Evolutionary conservation across 192 early-diverging fungal species (phyloP).

Genomic region (Dissophora ornata): DNA sequence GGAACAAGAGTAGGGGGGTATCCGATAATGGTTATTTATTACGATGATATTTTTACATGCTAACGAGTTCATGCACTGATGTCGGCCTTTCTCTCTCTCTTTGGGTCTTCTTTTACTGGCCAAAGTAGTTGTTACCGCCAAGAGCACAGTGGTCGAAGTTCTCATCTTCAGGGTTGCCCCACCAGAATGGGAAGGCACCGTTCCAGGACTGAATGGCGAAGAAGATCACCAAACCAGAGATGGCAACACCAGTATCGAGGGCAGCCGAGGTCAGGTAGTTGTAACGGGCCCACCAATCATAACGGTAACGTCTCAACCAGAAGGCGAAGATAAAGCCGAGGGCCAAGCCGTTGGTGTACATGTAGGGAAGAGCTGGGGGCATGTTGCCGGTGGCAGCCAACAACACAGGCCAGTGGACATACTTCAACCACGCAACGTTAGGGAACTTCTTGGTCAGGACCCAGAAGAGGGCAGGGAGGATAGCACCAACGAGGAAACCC

Average conservation of each 20-base stretch:
- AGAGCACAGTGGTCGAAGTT: too few species aligned
- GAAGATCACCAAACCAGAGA: conserved; percentile 59
- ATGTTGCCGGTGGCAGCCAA: conserved; percentile 60
- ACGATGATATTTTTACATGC: too few species aligned
- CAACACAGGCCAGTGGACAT: conserved; percentile 68
- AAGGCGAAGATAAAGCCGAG: conserved; percentile 68
- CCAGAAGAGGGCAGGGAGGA: conserved; percentile 68
- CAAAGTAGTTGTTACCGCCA: too few species aligned
- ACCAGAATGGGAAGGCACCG: conserved; percentile 29
- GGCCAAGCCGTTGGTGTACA: conserved; percentile 58
- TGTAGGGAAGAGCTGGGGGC: conserved; percentile 61
- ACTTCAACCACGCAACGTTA: conserved; percentile 45
- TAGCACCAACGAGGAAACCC: conserved; percentile 62
- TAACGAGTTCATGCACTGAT: too few species aligned
- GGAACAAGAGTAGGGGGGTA: too few species aligned
- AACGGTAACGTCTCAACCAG: conserved; percentile 58
- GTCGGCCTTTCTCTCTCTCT: too few species aligned
- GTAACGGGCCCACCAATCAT: conserved; percentile 71
- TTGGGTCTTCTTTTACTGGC: too few species aligned
- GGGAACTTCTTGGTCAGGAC: conserved; percentile 62
- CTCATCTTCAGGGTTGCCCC: conserved; percentile 43
- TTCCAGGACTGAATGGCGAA: conserved; percentile 31
- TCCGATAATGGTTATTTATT: too few species aligned
- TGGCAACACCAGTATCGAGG: conserved; percentile 67
- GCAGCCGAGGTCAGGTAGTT: conserved; percentile 74